Evolutionary conservation across 495 filamentous ascomycete species (phyloP), one percentile per base, ranked within the genome.

Genomic region (Neurospora discreta): DNA sequence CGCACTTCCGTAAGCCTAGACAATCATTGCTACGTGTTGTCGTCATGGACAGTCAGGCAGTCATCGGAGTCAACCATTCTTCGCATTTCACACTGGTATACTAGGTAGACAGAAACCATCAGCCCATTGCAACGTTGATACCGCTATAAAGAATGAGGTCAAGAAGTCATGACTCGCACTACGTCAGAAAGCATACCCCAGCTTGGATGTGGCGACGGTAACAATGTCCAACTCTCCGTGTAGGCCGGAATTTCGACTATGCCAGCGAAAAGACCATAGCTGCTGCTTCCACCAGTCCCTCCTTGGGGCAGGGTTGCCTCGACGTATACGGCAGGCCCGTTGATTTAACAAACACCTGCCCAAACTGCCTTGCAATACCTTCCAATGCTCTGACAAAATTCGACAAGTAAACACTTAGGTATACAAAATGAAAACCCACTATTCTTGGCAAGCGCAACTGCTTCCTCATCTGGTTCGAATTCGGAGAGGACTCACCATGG

Each of bases 231-330:
- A n/a, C 73, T 73, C 71, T 80, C 77, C 5, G 79, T 79, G 44
- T 79, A 80, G 39, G 74, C 79, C 15, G 74, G 72, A 10, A 80
- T 76, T 10, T 77, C 77, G 6, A 77, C 76, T 30, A 79, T 78
- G 18, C 77, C 80, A 13, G 79, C 80, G 52, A 83, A 83, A 18
- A 80, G 74, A 3, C 81, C 80, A 71, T 79, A 82, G 5, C 80
- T 79, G n/a, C 75, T 78, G 42, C 78, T 78, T 16, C 78, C 76
- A 13, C 80, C 80, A 3, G 77, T 75, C 9, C 80, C 80, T 6
- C 79, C 79, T 36, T 80, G 79, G 2, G 80, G 80, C 36, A 81
- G 70, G 13, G 77, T 77, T 4, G 78, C 72, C 67, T 81, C 80
- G 4, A 80, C 76, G 43, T 81, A 80, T 4, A 81, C 74, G 3